phyloP scores from a whole-genome alignment of 352 stramenopile genomes.

The Phytophthora sp. region DNA sequence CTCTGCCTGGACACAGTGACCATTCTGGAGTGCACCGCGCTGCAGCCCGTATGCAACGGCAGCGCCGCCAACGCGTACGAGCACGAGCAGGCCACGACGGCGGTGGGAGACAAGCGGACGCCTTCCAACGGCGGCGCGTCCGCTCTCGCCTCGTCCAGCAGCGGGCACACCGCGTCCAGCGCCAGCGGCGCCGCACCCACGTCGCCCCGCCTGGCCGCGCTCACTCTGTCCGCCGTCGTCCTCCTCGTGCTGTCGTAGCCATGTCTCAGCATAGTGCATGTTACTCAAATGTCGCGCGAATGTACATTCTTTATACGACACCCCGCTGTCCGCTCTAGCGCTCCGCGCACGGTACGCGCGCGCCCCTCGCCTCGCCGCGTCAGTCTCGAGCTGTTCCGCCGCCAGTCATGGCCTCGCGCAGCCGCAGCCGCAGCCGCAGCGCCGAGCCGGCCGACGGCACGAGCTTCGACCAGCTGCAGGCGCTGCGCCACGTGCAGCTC shows the following conservation, averaged over 20 bases:
- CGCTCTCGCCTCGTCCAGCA: conserved; percentile 10
- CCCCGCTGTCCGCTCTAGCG: too few relatives aligned
- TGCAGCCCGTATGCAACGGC: conserved; percentile 64
- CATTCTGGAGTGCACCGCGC: conserved; percentile 47
- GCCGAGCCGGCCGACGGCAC: conserved; percentile 1
- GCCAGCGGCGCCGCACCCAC: conserved; percentile 17
- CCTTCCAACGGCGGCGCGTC: conserved; percentile 26
- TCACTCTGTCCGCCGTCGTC: not conserved
- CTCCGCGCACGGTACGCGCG: too few relatives aligned
- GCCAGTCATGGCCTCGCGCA: not conserved
- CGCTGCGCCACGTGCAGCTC: conserved; percentile 65
- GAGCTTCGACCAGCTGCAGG: conserved; percentile 71
- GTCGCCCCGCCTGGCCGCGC: conserved; percentile 10
- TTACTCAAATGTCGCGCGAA: too few relatives aligned
- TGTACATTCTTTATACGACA: too few relatives aligned
- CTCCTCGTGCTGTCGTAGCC: too few relatives aligned
- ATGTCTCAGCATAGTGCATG: too few relatives aligned
- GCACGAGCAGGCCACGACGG: conserved; percentile 31
- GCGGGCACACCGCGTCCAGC: conserved; percentile 1
- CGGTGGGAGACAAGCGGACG: conserved; percentile 36
- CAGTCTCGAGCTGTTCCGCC: too few relatives aligned
- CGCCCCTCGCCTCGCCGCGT: too few relatives aligned
- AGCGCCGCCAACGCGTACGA: conserved; percentile 59
- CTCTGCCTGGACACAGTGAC: conserved; percentile 31
- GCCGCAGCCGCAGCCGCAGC: not conserved